Percentiles rank a stretch among this genome's conserved stretches.
Conservation (phyloP, 768 basidiomycete genomes). For the Cystobasidiopsis lactophilus region DNA sequence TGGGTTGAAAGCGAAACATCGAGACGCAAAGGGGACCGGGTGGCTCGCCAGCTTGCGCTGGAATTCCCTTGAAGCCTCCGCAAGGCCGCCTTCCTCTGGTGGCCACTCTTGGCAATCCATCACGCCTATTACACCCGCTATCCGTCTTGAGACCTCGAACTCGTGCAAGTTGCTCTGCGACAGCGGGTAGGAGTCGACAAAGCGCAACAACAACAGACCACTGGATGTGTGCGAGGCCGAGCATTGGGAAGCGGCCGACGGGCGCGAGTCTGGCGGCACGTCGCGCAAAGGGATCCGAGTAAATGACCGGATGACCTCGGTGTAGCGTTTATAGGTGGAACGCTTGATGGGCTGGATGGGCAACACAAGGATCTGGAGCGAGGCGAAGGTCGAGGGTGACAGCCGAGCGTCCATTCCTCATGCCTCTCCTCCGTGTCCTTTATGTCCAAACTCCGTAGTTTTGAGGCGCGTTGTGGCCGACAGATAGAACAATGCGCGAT, state of each 20-base stretch:
- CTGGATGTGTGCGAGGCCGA: slow-evolving; percentile 52
- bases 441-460: no score
- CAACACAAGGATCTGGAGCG: slow-evolving; percentile 60
- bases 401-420: neutral
- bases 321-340: slow-evolving; percentile 49
- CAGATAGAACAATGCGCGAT: neutral
- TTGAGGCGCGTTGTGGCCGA: no score
- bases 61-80: slow-evolving; percentile 11
- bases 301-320: slow-evolving; percentile 48
- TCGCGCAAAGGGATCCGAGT: slow-evolving; percentile 55
- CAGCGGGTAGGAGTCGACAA: slow-evolving; percentile 41
- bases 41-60: slow-evolving; percentile 29
- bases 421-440: no score
- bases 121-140: slow-evolving; percentile 71
- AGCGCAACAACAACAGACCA: slow-evolving; percentile 64
- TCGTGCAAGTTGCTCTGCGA: slow-evolving; percentile 40
- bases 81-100: slow-evolving; percentile 14
- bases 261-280: slow-evolving; percentile 55
- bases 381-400: slow-evolving; percentile 28
- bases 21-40: slow-evolving; percentile 54
- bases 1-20: slow-evolving; percentile 71
- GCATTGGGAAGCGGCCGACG: slow-evolving; percentile 43
- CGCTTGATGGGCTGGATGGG: slow-evolving; percentile 59
- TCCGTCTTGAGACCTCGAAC: slow-evolving; percentile 47
- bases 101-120: slow-evolving; percentile 43